Evolutionary conservation across 2,329 filamentous ascomycete species (phyloP).

Genomic region (Penicillium sp.): DNA sequence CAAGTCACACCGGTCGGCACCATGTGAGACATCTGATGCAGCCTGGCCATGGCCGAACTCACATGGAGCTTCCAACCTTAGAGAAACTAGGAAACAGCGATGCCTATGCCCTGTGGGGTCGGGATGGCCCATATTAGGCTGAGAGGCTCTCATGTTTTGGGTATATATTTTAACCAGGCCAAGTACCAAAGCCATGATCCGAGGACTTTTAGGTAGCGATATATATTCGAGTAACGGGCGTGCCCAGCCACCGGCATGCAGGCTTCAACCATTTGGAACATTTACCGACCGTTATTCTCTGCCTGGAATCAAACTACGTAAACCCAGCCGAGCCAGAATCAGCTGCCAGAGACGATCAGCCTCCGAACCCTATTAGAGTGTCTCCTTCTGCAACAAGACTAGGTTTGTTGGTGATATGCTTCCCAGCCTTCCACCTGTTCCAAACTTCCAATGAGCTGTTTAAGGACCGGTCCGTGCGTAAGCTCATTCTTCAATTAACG

Average conservation of each 20-base stretch:
- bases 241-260: not conserved
- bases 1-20: constrained; percentile 19
- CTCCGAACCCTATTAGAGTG: constrained; percentile 27
- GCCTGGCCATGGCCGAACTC: constrained; percentile 16
- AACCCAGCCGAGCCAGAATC: constrained; percentile 7
- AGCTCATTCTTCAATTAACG: constrained; percentile 7
- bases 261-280: not conserved
- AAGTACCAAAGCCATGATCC: not conserved
- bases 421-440: constrained; percentile 15
- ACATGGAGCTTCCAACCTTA: not conserved
- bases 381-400: constrained; percentile 23
- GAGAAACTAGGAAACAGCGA: no score
- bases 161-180: constrained; percentile 3
- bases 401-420: constrained; percentile 35
- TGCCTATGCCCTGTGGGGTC: no score
- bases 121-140: constrained; percentile 6
- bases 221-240: no score
- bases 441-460: constrained; percentile 11
- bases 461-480: constrained; percentile 18
- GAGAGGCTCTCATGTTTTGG: constrained; percentile 2
- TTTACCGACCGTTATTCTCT: not conserved
- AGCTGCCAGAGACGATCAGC: constrained; percentile 28
- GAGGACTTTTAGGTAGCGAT: no score
- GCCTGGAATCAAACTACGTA: not conserved
- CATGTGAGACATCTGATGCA: constrained; percentile 36